Evolutionary conservation across 768 basidiomycete genomes (phyloP).

Genomic region (Lactarius hengduanensis): DNA sequence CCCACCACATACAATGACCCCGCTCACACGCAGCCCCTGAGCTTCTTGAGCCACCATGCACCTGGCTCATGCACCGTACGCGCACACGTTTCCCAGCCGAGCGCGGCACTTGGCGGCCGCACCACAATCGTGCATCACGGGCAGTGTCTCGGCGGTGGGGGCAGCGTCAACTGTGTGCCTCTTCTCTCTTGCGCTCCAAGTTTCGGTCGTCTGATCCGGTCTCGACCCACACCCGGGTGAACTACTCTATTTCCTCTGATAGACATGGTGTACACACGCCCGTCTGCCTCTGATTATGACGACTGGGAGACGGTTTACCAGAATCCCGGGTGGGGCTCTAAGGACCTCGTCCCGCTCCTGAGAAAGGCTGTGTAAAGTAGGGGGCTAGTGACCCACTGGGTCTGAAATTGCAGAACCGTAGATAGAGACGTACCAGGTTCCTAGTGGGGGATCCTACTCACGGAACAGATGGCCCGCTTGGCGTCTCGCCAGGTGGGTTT

Average conservation of each 20-base stretch:
- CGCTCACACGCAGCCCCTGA: slow-evolving; percentile 53
- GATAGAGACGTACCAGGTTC: too few relatives aligned
- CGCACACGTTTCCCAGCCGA: slow-evolving; percentile 41
- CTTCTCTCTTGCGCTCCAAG: not conserved
- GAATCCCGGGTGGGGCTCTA: slow-evolving; percentile 61
- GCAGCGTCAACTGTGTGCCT: slow-evolving; percentile 52
- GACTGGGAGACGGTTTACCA: slow-evolving; percentile 34
- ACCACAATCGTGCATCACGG: slow-evolving; percentile 44
- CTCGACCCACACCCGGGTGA: not conserved
- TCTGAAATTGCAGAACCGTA: not conserved
- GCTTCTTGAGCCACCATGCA: slow-evolving; percentile 44
- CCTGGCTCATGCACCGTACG: slow-evolving; percentile 43
- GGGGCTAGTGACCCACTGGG: not conserved
- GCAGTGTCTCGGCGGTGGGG: slow-evolving; percentile 59
- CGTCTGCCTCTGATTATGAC: slow-evolving; percentile 61
- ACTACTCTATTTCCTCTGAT: not conserved
- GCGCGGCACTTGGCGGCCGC: slow-evolving; percentile 47
- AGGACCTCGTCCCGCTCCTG: slow-evolving; percentile 54
- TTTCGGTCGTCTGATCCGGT: not conserved
- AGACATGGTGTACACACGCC: slow-evolving; percentile 54
- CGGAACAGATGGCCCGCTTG: too few relatives aligned
- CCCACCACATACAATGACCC: slow-evolving; percentile 46
- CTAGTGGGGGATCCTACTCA: too few relatives aligned
- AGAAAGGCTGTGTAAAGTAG: slow-evolving; percentile 45
- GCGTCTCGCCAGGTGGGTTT: too few relatives aligned